Conservation (phyloP, 2,329 filamentous ascomycete species). For the Penicillium carneum region DNA sequence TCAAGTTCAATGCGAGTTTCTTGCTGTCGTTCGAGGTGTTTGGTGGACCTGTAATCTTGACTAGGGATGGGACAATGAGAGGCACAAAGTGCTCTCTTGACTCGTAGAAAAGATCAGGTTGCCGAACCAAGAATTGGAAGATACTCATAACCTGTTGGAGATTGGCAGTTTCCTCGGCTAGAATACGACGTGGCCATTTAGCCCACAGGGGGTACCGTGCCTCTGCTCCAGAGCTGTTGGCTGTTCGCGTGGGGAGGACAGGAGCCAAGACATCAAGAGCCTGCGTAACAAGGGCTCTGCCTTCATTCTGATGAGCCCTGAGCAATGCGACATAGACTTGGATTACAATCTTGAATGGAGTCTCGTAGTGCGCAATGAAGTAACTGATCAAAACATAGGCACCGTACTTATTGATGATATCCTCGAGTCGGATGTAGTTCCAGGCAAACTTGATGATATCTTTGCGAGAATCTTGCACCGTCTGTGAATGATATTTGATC, state of each 20-base stretch:
- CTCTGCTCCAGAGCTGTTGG: slow-evolving; percentile 66
- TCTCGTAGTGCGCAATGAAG: slow-evolving; percentile 97
- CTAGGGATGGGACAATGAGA: slow-evolving; percentile 84
- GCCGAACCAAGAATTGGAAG: slow-evolving; percentile 92
- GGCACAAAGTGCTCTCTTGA: slow-evolving; percentile 88
- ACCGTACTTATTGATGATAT: slow-evolving; percentile 98
- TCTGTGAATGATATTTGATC: slow-evolving; percentile 89
- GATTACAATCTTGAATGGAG: slow-evolving; percentile 90
- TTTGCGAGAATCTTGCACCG: slow-evolving; percentile 89
- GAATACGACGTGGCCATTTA: slow-evolving; percentile 83
- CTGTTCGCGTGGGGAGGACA: slow-evolving; percentile 79
- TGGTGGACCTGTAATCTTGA: slow-evolving; percentile 81
- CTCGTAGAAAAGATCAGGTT: slow-evolving; percentile 93
- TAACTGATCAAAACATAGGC: slow-evolving; percentile 97
- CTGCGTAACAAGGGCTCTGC: slow-evolving; percentile 87
- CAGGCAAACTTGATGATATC: slow-evolving; percentile 99
- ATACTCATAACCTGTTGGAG: slow-evolving; percentile 95
- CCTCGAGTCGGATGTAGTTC: slow-evolving; percentile 97
- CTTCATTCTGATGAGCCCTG: slow-evolving; percentile 93
- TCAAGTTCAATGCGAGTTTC: slow-evolving; percentile 87
- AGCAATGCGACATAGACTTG: slow-evolving; percentile 93
- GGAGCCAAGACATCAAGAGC: slow-evolving; percentile 94
- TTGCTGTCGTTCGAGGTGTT: slow-evolving; percentile 90
- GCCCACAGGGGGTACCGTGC: slow-evolving; percentile 83
- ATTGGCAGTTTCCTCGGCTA: slow-evolving; percentile 93